Evolutionary conservation across 1,139 yeast species (phyloP).

Genomic region (Pneumocystis canis): DNA sequence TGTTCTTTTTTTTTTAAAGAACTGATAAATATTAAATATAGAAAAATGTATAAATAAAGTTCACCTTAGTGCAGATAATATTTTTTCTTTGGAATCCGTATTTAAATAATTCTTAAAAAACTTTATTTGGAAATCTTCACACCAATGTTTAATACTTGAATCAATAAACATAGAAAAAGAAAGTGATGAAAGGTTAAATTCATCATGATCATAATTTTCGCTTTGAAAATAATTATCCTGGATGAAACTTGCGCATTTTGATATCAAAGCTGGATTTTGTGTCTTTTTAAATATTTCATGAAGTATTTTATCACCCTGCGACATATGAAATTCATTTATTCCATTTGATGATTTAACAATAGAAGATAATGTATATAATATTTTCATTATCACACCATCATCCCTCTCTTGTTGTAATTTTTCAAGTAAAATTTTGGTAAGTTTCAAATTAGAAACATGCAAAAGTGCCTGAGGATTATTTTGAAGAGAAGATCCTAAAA

Average conservation of each 20-base stretch:
- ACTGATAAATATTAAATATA: background rate
- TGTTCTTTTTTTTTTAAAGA: background rate
- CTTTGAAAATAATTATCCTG: constrained; percentile 15
- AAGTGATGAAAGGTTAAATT: background rate
- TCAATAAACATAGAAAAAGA: background rate
- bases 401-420: constrained; percentile 14
- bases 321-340: constrained; percentile 12
- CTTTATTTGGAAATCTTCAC: constrained; percentile 13
- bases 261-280: constrained; percentile 12
- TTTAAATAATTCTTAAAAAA: background rate
- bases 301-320: constrained; percentile 17
- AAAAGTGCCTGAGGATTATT: constrained; percentile 56
- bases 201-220: constrained; percentile 1
- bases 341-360: constrained; percentile 16
- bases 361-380: constrained; percentile 23
- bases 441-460: constrained; percentile 13
- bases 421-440: constrained; percentile 13
- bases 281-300: constrained; percentile 7
- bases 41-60: background rate
- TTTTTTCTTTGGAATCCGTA: background rate
- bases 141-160: constrained; percentile 10
- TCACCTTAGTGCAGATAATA: background rate
- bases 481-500: constrained; percentile 34
- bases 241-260: constrained; percentile 15
- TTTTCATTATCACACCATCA: constrained; percentile 16